Evolutionary conservation across 2,329 filamentous ascomycete species (phyloP).

Genomic region (Botrytis elliptica): DNA sequence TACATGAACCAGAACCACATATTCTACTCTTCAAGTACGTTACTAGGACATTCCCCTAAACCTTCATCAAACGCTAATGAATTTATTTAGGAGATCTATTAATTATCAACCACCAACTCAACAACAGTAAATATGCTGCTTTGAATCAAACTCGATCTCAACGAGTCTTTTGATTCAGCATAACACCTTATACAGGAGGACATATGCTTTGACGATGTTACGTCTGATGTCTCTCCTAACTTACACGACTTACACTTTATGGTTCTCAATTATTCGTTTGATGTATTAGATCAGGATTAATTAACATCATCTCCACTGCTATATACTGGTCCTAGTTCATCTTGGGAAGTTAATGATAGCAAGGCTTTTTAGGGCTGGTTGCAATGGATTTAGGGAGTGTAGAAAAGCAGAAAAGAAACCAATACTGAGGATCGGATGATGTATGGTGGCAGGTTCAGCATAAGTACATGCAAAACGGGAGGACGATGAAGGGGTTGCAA

Average conservation of each 20-base stretch:
- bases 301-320: slow-evolving; percentile 30
- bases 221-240: slow-evolving; percentile 38
- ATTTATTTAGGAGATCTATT: slow-evolving; percentile 36
- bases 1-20: slow-evolving; percentile 97
- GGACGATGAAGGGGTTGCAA: neutral
- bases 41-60: neutral
- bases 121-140: slow-evolving; percentile 30
- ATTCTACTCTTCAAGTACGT: slow-evolving; percentile 97
- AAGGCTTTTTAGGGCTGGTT: slow-evolving; percentile 13
- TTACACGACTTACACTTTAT: slow-evolving; percentile 32
- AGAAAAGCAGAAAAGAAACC: neutral
- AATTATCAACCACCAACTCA: slow-evolving; percentile 32
- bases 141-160: slow-evolving; percentile 27
- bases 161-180: slow-evolving; percentile 31
- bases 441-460: slow-evolving; percentile 12
- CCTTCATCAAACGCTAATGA: slow-evolving; percentile 21
- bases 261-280: slow-evolving; percentile 31
- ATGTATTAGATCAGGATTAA: slow-evolving; percentile 38
- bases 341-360: slow-evolving; percentile 14
- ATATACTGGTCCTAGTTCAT: slow-evolving; percentile 21
- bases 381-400: neutral
- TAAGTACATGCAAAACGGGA: neutral
- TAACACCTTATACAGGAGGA: slow-evolving; percentile 29
- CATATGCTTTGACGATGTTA: slow-evolving; percentile 39
- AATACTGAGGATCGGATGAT: neutral